Percentiles rank a stretch among this genome's conserved stretches.
phyloP scores from a whole-genome alignment of 179 eudicot genomes.

The Patellifolia procumbens region DNA sequence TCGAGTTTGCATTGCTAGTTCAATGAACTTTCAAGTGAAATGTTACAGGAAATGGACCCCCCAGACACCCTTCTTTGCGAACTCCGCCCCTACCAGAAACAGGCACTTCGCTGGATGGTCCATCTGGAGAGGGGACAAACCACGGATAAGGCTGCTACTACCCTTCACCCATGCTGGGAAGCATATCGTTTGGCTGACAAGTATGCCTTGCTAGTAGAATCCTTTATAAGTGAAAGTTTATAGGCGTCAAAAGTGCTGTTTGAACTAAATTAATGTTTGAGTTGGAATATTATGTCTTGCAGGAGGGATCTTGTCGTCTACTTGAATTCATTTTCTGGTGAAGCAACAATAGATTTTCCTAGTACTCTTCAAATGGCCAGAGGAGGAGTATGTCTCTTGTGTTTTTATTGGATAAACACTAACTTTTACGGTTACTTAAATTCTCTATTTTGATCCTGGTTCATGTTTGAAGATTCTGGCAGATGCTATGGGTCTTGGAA shows the following conservation, averaged over 20 bases:
- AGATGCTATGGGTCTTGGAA: constrained; percentile 99
- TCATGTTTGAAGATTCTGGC: constrained; percentile 71
- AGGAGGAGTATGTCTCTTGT: constrained; percentile 75
- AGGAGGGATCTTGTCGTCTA: constrained; percentile 84
- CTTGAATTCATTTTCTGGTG: constrained; percentile 97
- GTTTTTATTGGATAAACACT: constrained; percentile 2
- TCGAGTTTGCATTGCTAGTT: background rate
- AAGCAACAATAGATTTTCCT: constrained; percentile 87
- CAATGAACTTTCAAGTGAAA: background rate
- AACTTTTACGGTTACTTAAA: constrained; percentile 21
- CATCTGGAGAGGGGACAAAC: constrained; percentile 74
- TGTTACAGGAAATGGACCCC: constrained; percentile 89
- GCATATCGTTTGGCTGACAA: constrained; percentile 85
- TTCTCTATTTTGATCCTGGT: constrained; percentile 6
- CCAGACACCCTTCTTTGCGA: constrained; percentile 82
- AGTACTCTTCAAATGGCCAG: constrained; percentile 95
- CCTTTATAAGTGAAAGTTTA: background rate
- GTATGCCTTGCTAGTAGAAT: constrained; percentile 37
- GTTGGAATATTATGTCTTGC: constrained; percentile 30
- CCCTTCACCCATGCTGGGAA: constrained; percentile 98
- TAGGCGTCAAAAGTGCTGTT: background rate
- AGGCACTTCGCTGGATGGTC: constrained; percentile 95
- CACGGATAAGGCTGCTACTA: constrained; percentile 73
- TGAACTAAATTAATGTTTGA: constrained; percentile 6
- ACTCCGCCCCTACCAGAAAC: constrained; percentile 95